Conservation (phyloP, 306 rosid genomes). For the Hippophae gyantsensis region DNA sequence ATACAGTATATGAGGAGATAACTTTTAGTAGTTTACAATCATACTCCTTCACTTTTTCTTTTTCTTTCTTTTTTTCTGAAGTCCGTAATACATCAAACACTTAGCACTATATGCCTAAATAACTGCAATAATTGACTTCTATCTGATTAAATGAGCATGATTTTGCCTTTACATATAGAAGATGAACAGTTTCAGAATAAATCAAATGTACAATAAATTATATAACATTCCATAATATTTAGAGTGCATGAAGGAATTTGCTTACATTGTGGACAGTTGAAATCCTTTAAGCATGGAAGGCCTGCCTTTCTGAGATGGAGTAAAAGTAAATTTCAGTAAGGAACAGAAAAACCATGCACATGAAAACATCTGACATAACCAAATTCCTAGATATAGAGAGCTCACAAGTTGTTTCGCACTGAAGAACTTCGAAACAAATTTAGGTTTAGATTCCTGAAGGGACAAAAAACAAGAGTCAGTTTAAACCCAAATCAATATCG, state of each 20-base stretch:
- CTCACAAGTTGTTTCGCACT: constrained; percentile 41
- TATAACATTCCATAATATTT: not conserved
- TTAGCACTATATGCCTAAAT: too few relatives aligned
- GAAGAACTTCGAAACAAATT: constrained; percentile 64
- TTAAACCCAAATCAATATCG: not conserved
- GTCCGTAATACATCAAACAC: too few relatives aligned
- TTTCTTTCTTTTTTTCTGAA: too few relatives aligned
- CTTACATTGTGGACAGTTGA: constrained; percentile 71
- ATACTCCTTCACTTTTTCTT: too few relatives aligned
- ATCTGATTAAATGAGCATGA: too few relatives aligned
- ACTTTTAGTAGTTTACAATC: too few relatives aligned
- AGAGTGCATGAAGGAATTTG: not conserved
- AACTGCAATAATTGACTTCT: too few relatives aligned
- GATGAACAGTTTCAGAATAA: not conserved
- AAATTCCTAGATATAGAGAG: constrained; percentile 14
- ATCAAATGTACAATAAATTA: not conserved
- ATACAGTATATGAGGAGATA: too few relatives aligned
- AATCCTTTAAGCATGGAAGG: constrained; percentile 49
- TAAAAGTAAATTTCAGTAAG: constrained; percentile 8
- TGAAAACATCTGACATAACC: constrained; percentile 6
- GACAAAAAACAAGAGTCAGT: constrained; percentile 20
- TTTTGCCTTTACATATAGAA: not conserved
- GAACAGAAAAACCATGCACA: not conserved
- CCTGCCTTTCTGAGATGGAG: constrained; percentile 30
- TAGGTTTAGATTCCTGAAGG: constrained; percentile 58